Conservation (phyloP, 352 stramenopile genomes). For the Blastocystis hominis region DNA sequence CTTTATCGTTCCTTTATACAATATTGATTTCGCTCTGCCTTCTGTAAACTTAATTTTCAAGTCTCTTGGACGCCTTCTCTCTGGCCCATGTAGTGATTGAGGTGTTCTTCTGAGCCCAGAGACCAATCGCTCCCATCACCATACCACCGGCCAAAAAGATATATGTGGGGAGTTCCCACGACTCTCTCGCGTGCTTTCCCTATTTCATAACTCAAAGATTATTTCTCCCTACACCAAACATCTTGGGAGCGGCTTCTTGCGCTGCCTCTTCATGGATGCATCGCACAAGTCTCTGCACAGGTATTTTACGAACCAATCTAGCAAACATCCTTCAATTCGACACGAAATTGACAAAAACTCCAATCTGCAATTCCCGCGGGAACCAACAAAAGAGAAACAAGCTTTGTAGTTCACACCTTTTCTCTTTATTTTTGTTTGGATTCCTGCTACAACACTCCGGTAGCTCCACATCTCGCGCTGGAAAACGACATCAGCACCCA, state of each 20-base stretch:
- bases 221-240: slow-evolving; percentile 19
- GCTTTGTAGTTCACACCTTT: no score
- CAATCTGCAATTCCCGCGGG: slow-evolving; percentile 14
- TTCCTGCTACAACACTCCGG: no score
- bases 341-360: not conserved
- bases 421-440: no score
- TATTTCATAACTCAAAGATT: not conserved
- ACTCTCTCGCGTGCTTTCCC: slow-evolving; percentile 49
- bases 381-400: not conserved
- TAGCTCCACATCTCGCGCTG: no score
- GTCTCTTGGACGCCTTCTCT: slow-evolving; percentile 12
- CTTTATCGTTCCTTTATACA: not conserved
- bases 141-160: slow-evolving; percentile 51
- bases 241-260: slow-evolving; percentile 40
- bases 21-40: not conserved
- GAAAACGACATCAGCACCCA: no score
- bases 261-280: not conserved
- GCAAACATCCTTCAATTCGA: slow-evolving; percentile 14
- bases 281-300: slow-evolving; percentile 47
- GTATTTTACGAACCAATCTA: slow-evolving; percentile 41
- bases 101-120: slow-evolving; percentile 54
- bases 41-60: slow-evolving; percentile 21
- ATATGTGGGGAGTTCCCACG: slow-evolving; percentile 41
- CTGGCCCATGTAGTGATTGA: slow-evolving; percentile 24
- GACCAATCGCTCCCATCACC: slow-evolving; percentile 28